Percentiles rank a stretch among this genome's conserved stretches.
phyloP scores from a whole-genome alignment of 148 eudicot species.

The Cornus kousa region DNA sequence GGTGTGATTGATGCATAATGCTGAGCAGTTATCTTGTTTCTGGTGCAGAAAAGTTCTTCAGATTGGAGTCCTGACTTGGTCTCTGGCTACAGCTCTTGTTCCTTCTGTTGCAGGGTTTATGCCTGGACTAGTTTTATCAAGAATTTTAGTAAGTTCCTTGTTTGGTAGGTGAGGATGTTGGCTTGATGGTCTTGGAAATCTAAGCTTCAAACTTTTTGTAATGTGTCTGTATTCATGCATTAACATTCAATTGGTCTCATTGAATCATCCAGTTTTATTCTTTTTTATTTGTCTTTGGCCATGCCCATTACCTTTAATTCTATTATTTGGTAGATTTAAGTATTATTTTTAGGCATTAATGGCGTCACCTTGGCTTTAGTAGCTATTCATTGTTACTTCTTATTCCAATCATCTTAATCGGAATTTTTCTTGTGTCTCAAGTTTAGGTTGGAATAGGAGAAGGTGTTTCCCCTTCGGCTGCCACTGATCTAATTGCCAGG shows the following conservation, averaged over 20 bases:
- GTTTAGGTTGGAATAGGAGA: conserved; percentile 97
- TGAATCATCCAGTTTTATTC: neutral
- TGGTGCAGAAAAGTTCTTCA: conserved; percentile 80
- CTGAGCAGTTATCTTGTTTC: conserved; percentile 1
- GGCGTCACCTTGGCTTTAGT: neutral
- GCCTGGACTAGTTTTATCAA: conserved; percentile 85
- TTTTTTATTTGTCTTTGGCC: neutral
- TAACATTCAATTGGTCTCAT: neutral
- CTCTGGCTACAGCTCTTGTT: conserved; percentile 90
- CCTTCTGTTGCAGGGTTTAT: conserved; percentile 85
- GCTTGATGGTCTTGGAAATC: too few species aligned
- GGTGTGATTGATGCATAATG: neutral
- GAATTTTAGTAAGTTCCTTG: conserved; percentile 64
- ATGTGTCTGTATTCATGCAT: neutral
- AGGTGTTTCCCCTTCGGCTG: conserved; percentile 99
- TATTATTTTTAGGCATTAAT: neutral
- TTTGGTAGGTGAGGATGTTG: too few species aligned
- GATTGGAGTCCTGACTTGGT: conserved; percentile 87
- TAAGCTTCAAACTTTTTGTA: neutral
- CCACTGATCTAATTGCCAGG: conserved; percentile 99
- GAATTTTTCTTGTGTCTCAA: conserved; percentile 16
- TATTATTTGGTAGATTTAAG: neutral
- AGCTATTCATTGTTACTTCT: neutral
- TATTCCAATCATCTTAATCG: conserved; percentile 15
- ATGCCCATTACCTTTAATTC: neutral